Base-by-base conservation (phyloP, 2,329 filamentous ascomycete genomes). In the Diaporthe australafricana region DNA sequence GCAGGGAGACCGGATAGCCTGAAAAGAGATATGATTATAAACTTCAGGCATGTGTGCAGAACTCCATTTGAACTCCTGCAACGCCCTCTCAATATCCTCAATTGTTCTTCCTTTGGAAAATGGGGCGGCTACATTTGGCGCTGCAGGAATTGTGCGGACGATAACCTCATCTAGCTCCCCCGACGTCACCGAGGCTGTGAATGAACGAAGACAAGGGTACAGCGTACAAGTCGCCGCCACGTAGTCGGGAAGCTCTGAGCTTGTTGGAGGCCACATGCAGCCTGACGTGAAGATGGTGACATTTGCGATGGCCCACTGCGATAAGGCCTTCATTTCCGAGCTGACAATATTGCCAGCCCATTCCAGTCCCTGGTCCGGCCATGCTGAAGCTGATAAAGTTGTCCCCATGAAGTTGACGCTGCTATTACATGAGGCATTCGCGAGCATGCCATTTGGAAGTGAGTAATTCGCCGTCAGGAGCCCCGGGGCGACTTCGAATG, bases 151-250 rank as follows among this genome's bases (percentile, higher is more conserved):
- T 14, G 55, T 42, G 55, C 22, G 25, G 7, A 60, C 1, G 12
- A 63, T 27, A 22, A 25, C 40, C 7, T 63, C 42, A 0, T 12
- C 3, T 0, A 48, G 42, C 11, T 48, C 3, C 20, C 57, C 57
- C 1, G 42, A 35, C 9, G 1, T 35, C 0, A 63, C 42, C 0
- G 11, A 32, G 16, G 1, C 20, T 0, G 0, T 25, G 12, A 48
- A 63, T 3, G 57, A 63, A 12, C 57, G 57, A 22, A 63, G 42
- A 48, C 42, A 63, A 12, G 42, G 57, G 27, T 63, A 48, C 0
- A 48, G n/a, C 8, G 42, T 63, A 1, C 42, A 63, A 2, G 57
- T 3, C 16, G 11, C 25, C 11, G 57, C 40, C 0, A 48, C 20
- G 20, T 16, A 63, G 1, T 35, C 57, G 0, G 7, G 8, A 17